phyloP scores from a whole-genome alignment of 2,329 filamentous ascomycete genomes.

The Colletotrichum cereale region DNA sequence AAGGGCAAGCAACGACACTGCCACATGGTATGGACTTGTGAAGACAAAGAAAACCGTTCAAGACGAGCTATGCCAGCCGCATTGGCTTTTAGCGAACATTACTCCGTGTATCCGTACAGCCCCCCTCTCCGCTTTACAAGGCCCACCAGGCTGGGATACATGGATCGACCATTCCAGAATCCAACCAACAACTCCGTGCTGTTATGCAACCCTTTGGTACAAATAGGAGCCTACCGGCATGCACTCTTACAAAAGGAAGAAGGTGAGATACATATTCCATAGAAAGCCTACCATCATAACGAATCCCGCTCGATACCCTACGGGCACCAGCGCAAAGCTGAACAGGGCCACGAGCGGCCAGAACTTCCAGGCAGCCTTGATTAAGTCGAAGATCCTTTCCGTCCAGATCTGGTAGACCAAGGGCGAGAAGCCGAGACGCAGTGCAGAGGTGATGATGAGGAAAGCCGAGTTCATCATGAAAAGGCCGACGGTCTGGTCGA shows the following conservation, averaged over 20 bases:
- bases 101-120: neutral
- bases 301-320: conserved; percentile 52
- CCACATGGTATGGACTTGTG: neutral
- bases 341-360: conserved; percentile 52
- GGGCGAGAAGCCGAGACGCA: conserved; percentile 45
- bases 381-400: conserved; percentile 47
- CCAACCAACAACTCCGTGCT: conserved; percentile 13
- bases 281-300: conserved; percentile 52
- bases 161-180: conserved; percentile 16
- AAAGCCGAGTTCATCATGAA: conserved; percentile 51
- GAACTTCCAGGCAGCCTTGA: conserved; percentile 53
- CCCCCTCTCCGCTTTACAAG: neutral
- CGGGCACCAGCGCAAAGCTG: conserved; percentile 53
- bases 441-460: conserved; percentile 52
- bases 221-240: neutral
- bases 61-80: conserved; percentile 21
- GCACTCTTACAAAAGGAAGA: conserved; percentile 46
- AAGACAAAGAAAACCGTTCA: neutral
- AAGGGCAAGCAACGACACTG: neutral
- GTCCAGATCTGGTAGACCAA: conserved; percentile 46
- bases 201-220: conserved; percentile 19
- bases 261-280: conserved; percentile 54
- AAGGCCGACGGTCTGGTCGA: conserved; percentile 53
- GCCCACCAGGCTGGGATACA: conserved; percentile 3
- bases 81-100: neutral